Evolutionary conservation across 225 moss, liverwort and hornwort genomes (phyloP).

Genomic region (Physcomitrellopsis africana): DNA sequence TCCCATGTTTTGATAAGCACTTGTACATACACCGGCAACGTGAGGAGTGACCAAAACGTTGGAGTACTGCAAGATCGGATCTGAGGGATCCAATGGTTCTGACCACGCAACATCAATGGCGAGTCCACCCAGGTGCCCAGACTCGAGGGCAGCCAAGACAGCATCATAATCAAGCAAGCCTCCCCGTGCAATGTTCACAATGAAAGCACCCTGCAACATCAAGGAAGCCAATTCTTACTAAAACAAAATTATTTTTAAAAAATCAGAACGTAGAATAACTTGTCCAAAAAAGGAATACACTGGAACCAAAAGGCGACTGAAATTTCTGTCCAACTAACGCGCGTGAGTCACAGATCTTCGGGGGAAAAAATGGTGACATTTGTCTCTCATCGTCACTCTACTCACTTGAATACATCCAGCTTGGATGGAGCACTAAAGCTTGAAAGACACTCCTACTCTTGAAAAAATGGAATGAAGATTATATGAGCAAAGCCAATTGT

Average conservation of each 20-base stretch:
- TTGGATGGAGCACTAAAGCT: background rate
- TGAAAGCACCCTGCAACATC: constrained; percentile 64
- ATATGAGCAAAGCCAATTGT: background rate
- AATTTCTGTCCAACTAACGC: background rate
- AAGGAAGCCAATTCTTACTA: background rate
- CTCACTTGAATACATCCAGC: background rate
- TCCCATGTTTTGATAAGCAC: constrained; percentile 72
- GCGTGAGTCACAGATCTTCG: background rate
- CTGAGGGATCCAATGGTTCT: constrained; percentile 83
- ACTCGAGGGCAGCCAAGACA: constrained; percentile 65
- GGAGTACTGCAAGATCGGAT: constrained; percentile 73
- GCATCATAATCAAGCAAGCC: constrained; percentile 91
- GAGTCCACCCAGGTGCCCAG: constrained; percentile 83
- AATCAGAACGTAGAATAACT: constrained; percentile 5
- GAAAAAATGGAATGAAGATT: background rate
- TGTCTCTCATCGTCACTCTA: background rate
- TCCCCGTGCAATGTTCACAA: constrained; percentile 93
- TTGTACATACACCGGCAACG: constrained; percentile 75
- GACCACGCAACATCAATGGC: constrained; percentile 86
- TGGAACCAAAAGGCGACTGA: background rate
- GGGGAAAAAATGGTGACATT: background rate
- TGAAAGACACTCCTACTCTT: background rate
- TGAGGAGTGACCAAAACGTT: constrained; percentile 93
- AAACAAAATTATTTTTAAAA: background rate
- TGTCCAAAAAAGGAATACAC: background rate